Conservation (phyloP, 2,329 filamentous ascomycete genomes). For the Fusarium stilboides region DNA sequence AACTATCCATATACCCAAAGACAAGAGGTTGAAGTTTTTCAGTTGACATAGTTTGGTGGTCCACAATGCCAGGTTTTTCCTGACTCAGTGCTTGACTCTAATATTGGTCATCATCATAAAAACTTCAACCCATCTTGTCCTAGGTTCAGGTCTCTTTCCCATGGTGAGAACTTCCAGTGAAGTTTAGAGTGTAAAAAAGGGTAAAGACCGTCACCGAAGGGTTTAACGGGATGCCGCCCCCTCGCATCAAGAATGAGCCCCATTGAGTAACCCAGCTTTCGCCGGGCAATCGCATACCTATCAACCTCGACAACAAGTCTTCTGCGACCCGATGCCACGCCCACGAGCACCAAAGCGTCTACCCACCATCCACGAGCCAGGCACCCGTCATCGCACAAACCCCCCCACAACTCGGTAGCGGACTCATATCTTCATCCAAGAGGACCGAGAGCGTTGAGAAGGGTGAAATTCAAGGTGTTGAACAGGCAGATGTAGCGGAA, state of each 20-base stretch:
- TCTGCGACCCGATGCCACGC: slow-evolving; percentile 64
- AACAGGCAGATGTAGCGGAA: slow-evolving; percentile 61
- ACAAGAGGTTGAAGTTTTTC: slow-evolving; percentile 49
- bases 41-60: slow-evolving; percentile 53
- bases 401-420: slow-evolving; percentile 56
- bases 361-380: slow-evolving; percentile 58
- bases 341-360: slow-evolving; percentile 65
- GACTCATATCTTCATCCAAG: slow-evolving; percentile 94
- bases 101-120: slow-evolving; percentile 93
- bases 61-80: slow-evolving; percentile 52
- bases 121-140: slow-evolving; percentile 65
- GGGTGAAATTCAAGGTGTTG: slow-evolving; percentile 12
- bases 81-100: slow-evolving; percentile 97
- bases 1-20: slow-evolving; percentile 9
- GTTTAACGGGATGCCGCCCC: slow-evolving; percentile 63
- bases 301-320: slow-evolving; percentile 91
- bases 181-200: slow-evolving; percentile 57
- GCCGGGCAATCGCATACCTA: slow-evolving; percentile 97
- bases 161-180: slow-evolving; percentile 59
- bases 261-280: slow-evolving; percentile 92
- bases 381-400: slow-evolving; percentile 23
- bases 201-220: slow-evolving; percentile 45
- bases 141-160: slow-evolving; percentile 39
- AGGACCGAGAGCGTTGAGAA: slow-evolving; percentile 62
- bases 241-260: slow-evolving; percentile 99